A percentile compares a stretch with the other conserved stretches of the same genome.
These are phyloP conservation scores for Hypoxylon sp. DNA, from an alignment of 2,329 filamentous ascomycete genomes.

Conservation along the genomic window DNA sequence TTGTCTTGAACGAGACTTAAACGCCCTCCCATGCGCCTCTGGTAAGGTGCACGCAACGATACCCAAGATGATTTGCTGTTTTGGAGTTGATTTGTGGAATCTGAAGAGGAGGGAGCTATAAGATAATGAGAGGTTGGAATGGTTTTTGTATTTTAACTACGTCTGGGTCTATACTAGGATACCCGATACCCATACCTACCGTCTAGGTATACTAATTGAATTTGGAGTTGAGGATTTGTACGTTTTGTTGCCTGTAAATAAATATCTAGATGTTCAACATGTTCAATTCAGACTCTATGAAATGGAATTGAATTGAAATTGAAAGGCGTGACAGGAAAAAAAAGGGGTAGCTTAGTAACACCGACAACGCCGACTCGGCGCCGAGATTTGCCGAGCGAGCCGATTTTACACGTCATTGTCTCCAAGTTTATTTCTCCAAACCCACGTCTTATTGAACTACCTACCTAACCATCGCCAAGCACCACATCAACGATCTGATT, in stretches of 20 bases:
- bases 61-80: conserved; percentile 16
- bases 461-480: too few relatives aligned
- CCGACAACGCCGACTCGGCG: conserved; percentile 23
- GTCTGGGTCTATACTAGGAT: conserved; percentile 30
- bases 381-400: conserved; percentile 33
- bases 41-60: conserved; percentile 8
- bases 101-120: neutral
- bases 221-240: conserved; percentile 2
- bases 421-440: conserved; percentile 27
- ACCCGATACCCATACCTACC: conserved; percentile 11
- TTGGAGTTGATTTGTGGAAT: conserved; percentile 6
- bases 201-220: conserved; percentile 23
- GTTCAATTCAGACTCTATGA: neutral
- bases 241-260: neutral
- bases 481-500: neutral
- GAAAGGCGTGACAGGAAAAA: conserved; percentile 5
- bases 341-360: conserved; percentile 1
- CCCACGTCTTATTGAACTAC: too few relatives aligned
- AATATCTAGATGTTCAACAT: too few relatives aligned
- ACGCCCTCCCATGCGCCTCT: conserved; percentile 3
- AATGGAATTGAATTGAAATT: too few relatives aligned
- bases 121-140: neutral
- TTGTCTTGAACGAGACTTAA: conserved; percentile 28
- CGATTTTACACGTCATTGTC: conserved; percentile 33
- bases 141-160: conserved; percentile 25